A percentile compares a stretch with the other conserved stretches of the same genome.
phyloP scores from a whole-genome alignment of 176 grass and related monocot species.

The Carex pumila region DNA sequence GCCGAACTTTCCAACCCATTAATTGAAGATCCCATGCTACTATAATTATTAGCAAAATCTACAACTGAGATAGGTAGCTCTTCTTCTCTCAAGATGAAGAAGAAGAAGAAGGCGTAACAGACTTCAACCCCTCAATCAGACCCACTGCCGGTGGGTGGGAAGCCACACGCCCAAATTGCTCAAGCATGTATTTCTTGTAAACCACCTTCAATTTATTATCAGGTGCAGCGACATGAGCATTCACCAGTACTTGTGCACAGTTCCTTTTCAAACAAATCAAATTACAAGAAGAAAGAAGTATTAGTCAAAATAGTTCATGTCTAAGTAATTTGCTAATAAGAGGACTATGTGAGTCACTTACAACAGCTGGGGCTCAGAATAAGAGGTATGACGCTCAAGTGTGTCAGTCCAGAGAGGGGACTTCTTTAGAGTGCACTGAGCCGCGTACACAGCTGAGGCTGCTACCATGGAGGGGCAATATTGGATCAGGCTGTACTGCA shows the following conservation, averaged over 20 bases:
- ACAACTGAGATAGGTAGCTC: constrained; percentile 25
- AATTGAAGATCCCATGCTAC: constrained; percentile 25
- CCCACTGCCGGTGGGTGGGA: constrained; percentile 38
- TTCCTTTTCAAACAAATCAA: constrained; percentile 33
- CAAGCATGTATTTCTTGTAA: constrained; percentile 69
- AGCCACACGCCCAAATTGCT: constrained; percentile 57
- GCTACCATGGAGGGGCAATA: constrained; percentile 62
- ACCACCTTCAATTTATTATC: constrained; percentile 64
- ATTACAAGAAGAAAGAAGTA: neutral
- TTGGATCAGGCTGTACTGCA: constrained; percentile 60
- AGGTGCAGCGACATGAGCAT: constrained; percentile 33
- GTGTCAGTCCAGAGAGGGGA: constrained; percentile 77
- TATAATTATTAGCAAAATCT: constrained; percentile 34
- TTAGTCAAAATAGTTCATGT: neutral
- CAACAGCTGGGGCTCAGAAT: constrained; percentile 52
- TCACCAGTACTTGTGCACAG: constrained; percentile 40
- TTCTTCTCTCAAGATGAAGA: constrained; percentile 25
- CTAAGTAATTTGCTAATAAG: neutral
- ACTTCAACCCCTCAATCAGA: constrained; percentile 19
- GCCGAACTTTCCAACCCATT: neutral
- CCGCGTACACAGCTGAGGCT: constrained; percentile 76
- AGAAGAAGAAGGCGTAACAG: constrained; percentile 18
- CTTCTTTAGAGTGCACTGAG: constrained; percentile 68
- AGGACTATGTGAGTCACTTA: constrained; percentile 26
- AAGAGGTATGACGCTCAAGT: constrained; percentile 62